Base-by-base conservation (phyloP, 2,329 filamentous ascomycete genomes). In the Chrysoporthe puriensis region DNA sequence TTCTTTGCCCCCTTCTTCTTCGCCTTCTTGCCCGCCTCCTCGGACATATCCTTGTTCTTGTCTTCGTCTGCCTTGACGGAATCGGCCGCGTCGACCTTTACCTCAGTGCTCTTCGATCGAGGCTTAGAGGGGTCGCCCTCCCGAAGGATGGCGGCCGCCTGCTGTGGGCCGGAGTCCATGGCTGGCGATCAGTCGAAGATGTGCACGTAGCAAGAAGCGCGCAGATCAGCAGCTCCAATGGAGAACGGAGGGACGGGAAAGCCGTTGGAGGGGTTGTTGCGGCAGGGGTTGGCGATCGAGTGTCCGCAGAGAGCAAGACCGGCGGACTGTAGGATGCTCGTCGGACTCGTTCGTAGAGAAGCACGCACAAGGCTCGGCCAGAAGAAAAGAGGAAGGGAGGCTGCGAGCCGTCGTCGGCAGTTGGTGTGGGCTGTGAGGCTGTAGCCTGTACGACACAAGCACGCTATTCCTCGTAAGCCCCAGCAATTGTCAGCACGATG, bases 161-260 rank as follows among this genome's bases (percentile, higher is more conserved):
- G 59, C 36, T 66, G 67, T 16, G 54, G 48, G 16, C 46, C 43
- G 7, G 67, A 50, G 36, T 69, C 67, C 67, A 69, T 69, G 36
- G 8, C 36, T 54, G 18, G 42, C 40, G 11, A 14, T 4, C 7
- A 40, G 40, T 46, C 3, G 40, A 46, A 26, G 36, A 4, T 42
- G 21, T 7, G 18, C 21, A 26, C 9, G n/a, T 13, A 16, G 14
- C 1, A 13, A 32, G 7, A n/a, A 9, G 13, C 21, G n/a, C 21
- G 4, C 42, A 34, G n/a, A 6, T 18, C 2, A 21, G 26, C 40
- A 32, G 5, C 26, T 21, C 5, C 6, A 3, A 14, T 44, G 43
- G 32, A 61, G n/a, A 34, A 2, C 14, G 26, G 32, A 40, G 6
- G 16, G 32, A 6, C 14, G 8, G 36, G 32, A 34, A 21, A n/a